phyloP scores from a whole-genome alignment of 2,329 filamentous ascomycete species.

The Fusarium circinatum region DNA sequence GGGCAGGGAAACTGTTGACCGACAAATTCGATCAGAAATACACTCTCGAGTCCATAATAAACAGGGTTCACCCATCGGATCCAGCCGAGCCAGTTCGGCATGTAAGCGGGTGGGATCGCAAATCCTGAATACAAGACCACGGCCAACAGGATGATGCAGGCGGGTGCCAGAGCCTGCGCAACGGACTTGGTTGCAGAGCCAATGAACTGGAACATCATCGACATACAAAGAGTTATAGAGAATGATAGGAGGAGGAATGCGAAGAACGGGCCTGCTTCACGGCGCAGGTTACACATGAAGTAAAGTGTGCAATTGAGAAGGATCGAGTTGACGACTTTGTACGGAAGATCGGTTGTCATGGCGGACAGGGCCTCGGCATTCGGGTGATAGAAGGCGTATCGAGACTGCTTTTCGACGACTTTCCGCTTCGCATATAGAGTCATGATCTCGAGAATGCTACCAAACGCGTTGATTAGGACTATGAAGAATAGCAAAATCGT shows the following conservation, averaged over 20 bases:
- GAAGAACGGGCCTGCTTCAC: conserved; percentile 62
- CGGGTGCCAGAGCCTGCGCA: conserved; percentile 37
- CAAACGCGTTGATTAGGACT: conserved; percentile 34
- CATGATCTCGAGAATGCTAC: conserved; percentile 35
- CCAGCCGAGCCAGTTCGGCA: conserved; percentile 64
- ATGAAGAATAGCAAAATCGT: conserved; percentile 29
- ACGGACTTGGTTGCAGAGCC: conserved; percentile 36
- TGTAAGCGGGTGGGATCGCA: conserved; percentile 55
- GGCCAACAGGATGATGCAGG: conserved; percentile 32
- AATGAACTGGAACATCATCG: conserved; percentile 64
- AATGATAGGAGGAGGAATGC: conserved; percentile 59
- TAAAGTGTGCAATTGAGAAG: conserved; percentile 61
- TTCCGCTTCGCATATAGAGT: conserved; percentile 41
- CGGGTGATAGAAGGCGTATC: conserved; percentile 48
- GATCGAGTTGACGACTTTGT: conserved; percentile 42
- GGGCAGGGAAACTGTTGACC: conserved; percentile 60
- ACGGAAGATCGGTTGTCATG: conserved; percentile 32
- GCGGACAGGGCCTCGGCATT: conserved; percentile 37
- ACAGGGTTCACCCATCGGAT: conserved; percentile 72
- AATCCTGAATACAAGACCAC: conserved; percentile 65
- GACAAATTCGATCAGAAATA: conserved; percentile 71
- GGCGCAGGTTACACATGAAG: conserved; percentile 73
- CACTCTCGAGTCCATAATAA: conserved; percentile 70
- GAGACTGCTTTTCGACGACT: conserved; percentile 48
- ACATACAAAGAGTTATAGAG: conserved; percentile 68